Evolutionary conservation across 116 monocot genomes (phyloP).

Genomic region (Cymodocea nodosa): DNA sequence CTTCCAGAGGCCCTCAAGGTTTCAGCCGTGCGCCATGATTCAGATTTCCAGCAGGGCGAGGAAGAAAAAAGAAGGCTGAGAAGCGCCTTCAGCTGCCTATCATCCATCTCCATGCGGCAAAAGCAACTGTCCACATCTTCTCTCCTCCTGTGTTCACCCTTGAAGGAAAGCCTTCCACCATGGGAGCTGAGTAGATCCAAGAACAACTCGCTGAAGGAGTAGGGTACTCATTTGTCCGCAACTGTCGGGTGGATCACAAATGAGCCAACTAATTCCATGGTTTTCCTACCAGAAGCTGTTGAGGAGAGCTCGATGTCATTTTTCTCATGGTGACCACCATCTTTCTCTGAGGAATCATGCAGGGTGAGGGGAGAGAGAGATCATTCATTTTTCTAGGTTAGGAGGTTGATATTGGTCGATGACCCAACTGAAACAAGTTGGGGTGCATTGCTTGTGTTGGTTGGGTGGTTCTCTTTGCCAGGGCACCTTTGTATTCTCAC

Average conservation of each 20-base stretch:
- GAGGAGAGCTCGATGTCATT: background rate
- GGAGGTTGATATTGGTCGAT: background rate
- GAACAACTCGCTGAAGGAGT: constrained; percentile 3
- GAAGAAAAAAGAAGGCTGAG: constrained; percentile 52
- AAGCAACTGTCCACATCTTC: constrained; percentile 32
- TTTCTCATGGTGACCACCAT: too few relatives aligned
- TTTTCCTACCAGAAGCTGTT: background rate
- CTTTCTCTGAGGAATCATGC: too few relatives aligned
- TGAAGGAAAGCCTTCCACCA: constrained; percentile 33
- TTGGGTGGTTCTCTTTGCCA: background rate
- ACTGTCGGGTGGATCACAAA: background rate
- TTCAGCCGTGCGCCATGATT: constrained; percentile 42
- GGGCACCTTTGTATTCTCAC: background rate
- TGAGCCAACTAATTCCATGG: background rate
- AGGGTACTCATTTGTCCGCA: background rate
- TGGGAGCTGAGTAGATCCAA: constrained; percentile 29
- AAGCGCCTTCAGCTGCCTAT: constrained; percentile 45
- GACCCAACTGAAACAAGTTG: background rate
- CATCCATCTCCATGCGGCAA: constrained; percentile 56
- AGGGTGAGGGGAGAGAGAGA: too few relatives aligned
- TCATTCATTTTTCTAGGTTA: background rate
- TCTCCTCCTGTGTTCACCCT: constrained; percentile 33
- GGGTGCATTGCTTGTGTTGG: background rate
- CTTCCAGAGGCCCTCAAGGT: constrained; percentile 59
- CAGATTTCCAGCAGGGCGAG: constrained; percentile 22